These are phyloP conservation scores for Danielia reshetovae DNA, from an alignment of 805 yeast species.

Conservation along the genomic window DNA sequence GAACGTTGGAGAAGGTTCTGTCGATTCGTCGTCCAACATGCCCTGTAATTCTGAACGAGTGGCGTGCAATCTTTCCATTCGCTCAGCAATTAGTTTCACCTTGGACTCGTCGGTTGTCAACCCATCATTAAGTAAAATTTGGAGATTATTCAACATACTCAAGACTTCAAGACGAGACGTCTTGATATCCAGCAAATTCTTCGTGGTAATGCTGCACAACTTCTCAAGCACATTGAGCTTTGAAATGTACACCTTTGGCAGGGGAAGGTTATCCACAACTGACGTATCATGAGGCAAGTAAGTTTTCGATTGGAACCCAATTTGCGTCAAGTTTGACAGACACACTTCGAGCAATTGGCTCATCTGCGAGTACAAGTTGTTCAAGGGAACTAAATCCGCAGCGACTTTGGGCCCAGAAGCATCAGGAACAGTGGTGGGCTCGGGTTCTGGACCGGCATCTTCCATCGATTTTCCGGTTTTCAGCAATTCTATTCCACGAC, in stretches of 20 bases:
- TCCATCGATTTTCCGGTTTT: conserved; percentile 10
- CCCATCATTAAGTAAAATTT: conserved; percentile 22
- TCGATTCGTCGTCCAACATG: conserved; percentile 24
- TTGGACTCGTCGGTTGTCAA: conserved; percentile 32
- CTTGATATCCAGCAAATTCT: conserved; percentile 30
- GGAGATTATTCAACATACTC: conserved; percentile 23
- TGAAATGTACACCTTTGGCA: conserved; percentile 29
- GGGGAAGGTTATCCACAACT: conserved; percentile 34
- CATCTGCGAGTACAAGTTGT: conserved; percentile 26
- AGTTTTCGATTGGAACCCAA: conserved; percentile 33
- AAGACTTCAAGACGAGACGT: conserved; percentile 24
- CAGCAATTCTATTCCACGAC: conserved; percentile 19
- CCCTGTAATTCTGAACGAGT: conserved; percentile 31
- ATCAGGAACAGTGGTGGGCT: neutral
- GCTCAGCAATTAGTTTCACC: conserved; percentile 24
- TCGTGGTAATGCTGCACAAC: conserved; percentile 28
- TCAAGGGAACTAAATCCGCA: conserved; percentile 31
- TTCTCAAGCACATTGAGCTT: conserved; percentile 38
- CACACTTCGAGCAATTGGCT: conserved; percentile 17
- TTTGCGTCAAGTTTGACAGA: conserved; percentile 32
- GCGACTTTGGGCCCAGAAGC: conserved; percentile 13
- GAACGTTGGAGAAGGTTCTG: conserved; percentile 29
- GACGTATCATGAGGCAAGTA: conserved; percentile 35
- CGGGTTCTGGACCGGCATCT: conserved; percentile 1
- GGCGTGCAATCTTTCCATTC: conserved; percentile 23